Conservation (phyloP, 2,329 filamentous ascomycete genomes). For the Bertia moriformis region DNA sequence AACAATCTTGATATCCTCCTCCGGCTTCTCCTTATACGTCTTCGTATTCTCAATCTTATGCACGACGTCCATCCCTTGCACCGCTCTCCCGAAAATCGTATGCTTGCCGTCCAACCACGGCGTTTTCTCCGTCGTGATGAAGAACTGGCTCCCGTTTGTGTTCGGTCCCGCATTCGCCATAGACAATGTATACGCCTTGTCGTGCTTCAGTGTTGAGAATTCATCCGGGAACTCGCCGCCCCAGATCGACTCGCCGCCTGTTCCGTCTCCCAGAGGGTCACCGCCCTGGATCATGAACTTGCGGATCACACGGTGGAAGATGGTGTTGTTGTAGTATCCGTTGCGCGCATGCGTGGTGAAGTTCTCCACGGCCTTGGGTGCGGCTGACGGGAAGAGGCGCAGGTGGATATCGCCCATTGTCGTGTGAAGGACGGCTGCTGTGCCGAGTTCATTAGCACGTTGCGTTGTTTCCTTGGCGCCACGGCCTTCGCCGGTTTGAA, state of each 20-base stretch:
- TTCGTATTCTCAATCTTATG: constrained; percentile 88
- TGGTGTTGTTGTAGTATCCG: constrained; percentile 93
- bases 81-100: constrained; percentile 83
- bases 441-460: constrained; percentile 60
- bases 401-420: constrained; percentile 88
- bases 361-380: constrained; percentile 91
- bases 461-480: constrained; percentile 30
- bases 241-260: constrained; percentile 84
- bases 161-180: constrained; percentile 97
- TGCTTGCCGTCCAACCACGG: constrained; percentile 94
- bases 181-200: constrained; percentile 88
- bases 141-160: constrained; percentile 94
- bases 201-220: constrained; percentile 78
- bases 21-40: constrained; percentile 80
- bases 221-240: constrained; percentile 86
- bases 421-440: constrained; percentile 75
- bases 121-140: constrained; percentile 94
- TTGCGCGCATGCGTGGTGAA: constrained; percentile 82
- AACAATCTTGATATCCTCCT: constrained; percentile 94
- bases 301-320: constrained; percentile 91
- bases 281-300: constrained; percentile 96
- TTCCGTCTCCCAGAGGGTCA: constrained; percentile 76
- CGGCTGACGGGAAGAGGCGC: constrained; percentile 80
- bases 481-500: constrained; percentile 39
- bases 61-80: constrained; percentile 83